These are phyloP conservation scores for Furcasterigmium furcatum DNA, from an alignment of 2,329 filamentous ascomycete species.

Conservation along the genomic window DNA sequence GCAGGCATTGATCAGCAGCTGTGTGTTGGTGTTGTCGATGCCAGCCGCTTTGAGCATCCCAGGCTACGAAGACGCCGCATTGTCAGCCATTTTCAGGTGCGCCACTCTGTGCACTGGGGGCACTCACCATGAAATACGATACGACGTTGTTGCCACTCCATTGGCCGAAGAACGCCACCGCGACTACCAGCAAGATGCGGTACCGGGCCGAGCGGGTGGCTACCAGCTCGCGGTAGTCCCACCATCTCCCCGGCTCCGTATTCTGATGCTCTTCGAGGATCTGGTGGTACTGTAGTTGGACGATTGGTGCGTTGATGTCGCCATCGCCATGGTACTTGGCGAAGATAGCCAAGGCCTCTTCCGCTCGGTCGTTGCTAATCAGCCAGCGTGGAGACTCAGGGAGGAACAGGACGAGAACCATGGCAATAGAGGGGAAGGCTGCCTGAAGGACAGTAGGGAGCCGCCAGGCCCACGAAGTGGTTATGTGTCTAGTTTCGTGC, in stretches of 20 bases:
- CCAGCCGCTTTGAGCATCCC: constrained; percentile 29
- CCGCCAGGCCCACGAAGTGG: constrained; percentile 31
- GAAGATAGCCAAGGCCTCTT: constrained; percentile 12
- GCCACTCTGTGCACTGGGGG: background rate
- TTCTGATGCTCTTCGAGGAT: constrained; percentile 18
- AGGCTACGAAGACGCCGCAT: too few species aligned
- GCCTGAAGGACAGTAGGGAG: constrained; percentile 24
- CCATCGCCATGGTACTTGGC: constrained; percentile 33
- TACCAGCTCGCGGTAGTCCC: constrained; percentile 35
- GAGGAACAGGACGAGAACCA: constrained; percentile 37
- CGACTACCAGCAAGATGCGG: constrained; percentile 29
- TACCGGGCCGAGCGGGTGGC: constrained; percentile 27
- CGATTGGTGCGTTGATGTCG: constrained; percentile 31
- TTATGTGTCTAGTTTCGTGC: constrained; percentile 10
- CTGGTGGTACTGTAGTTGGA: constrained; percentile 34
- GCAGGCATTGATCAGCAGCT: constrained; percentile 32
- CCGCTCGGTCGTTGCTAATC: constrained; percentile 28
- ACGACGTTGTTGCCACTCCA: constrained; percentile 26
- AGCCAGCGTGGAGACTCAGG: constrained; percentile 47
- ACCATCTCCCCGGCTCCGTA: constrained; percentile 35
- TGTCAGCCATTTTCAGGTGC: constrained; percentile 12
- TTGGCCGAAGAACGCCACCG: constrained; percentile 34
- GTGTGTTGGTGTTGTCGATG: constrained; percentile 21
- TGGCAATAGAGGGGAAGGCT: constrained; percentile 21
- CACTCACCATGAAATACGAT: constrained; percentile 27